Evolutionary conservation across 768 basidiomycete species (phyloP).

Genomic region (Kwoniella sp.): DNA sequence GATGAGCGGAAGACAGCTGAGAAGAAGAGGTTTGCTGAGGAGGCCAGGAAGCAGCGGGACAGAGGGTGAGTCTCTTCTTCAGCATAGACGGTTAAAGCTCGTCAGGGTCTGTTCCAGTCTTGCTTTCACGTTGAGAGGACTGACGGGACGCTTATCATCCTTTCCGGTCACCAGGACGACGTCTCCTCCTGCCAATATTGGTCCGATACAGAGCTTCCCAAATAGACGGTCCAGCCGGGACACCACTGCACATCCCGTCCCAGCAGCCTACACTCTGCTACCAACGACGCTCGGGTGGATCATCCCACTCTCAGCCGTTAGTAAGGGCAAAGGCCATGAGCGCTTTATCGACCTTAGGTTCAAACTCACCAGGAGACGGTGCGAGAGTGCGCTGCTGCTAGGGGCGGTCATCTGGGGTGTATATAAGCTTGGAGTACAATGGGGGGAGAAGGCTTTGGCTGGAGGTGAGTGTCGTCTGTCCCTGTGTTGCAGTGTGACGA

Average conservation of each 20-base stretch:
- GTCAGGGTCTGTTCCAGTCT: background rate
- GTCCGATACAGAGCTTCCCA: background rate
- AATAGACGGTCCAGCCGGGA: constrained; percentile 8
- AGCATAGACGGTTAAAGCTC: too few species aligned
- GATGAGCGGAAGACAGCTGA: constrained; percentile 10
- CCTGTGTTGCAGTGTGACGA: background rate
- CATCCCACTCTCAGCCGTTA: constrained; percentile 3
- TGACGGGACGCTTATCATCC: background rate
- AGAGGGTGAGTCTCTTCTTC: constrained; percentile 13
- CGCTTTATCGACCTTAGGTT: constrained; percentile 12
- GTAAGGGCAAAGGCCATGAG: constrained; percentile 23
- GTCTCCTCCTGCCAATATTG: background rate
- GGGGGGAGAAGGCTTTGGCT: constrained; percentile 46
- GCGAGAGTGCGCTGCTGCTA: constrained; percentile 44
- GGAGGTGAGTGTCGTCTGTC: constrained; percentile 31
- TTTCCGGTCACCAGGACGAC: background rate
- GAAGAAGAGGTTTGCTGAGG: background rate
- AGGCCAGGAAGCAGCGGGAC: constrained; percentile 7
- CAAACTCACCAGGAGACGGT: constrained; percentile 37
- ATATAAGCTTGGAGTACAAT: constrained; percentile 31
- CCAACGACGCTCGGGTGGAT: background rate
- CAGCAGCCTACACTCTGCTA: constrained; percentile 14
- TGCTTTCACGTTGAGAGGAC: background rate
- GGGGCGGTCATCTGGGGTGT: constrained; percentile 33
- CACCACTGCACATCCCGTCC: constrained; percentile 10